phyloP scores from a whole-genome alignment of 257 asterid genomes.

The Solanum raphanifolium region DNA sequence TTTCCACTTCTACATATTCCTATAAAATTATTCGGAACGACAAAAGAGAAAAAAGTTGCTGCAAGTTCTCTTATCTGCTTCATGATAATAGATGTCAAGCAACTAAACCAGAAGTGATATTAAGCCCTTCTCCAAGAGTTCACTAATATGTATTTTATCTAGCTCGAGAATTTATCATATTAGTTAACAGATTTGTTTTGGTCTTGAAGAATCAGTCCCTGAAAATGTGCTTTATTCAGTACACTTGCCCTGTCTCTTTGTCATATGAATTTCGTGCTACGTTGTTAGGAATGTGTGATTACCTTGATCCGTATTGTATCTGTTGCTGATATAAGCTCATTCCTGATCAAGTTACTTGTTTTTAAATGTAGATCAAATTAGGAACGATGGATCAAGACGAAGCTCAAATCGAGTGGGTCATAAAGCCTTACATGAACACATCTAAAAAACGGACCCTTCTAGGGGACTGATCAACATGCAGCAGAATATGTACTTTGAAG shows the following conservation, averaged over 20 bases:
- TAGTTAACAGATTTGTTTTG: neutral
- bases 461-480: slow-evolving; percentile 24
- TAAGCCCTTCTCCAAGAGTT: neutral
- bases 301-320: neutral
- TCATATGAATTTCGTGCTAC: neutral
- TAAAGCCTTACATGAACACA: slow-evolving; percentile 59
- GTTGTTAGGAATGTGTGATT: neutral
- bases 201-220: neutral
- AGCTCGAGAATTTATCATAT: neutral
- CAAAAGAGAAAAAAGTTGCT: neutral
- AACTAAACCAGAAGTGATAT: neutral
- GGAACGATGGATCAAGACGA: slow-evolving; percentile 86
- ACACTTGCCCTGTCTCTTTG: neutral
- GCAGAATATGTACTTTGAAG: neutral
- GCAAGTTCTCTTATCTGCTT: neutral
- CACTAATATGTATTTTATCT: neutral
- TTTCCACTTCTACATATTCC: neutral
- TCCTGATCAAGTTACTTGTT: neutral
- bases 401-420: slow-evolving; percentile 67
- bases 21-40: neutral
- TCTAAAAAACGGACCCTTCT: slow-evolving; percentile 37
- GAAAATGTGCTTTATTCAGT: neutral
- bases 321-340: neutral
- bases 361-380: slow-evolving; percentile 41
- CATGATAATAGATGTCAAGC: neutral